Base-by-base conservation (phyloP, 2,329 filamentous ascomycete genomes). In the Verticillium zaregamsianum region DNA sequence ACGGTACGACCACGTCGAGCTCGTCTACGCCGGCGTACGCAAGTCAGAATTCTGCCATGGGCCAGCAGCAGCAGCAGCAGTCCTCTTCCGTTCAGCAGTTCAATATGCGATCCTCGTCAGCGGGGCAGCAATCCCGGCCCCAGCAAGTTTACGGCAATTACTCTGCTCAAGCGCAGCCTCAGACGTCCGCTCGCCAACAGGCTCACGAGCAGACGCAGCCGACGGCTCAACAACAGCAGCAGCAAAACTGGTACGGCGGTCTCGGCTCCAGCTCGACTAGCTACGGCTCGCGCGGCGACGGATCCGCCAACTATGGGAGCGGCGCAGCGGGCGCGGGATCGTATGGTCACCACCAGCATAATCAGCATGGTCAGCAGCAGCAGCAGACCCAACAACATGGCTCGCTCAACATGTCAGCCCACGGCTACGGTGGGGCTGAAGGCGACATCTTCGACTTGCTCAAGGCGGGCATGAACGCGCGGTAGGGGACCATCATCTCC, bases 11-110 rank as follows among this genome's bases (percentile, higher is more conserved):
- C 33, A 12, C 20, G 1, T 25, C 57, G 6, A 32, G 54, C 8
- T 15, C 58, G 23, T 17, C 62, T 12, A 39, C 40, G 7, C 55
- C 62, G 5, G 60, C 60, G 11, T 23, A 39, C 12, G 17, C 17
- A 67, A 35, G 62, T 60, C 23, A 49, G 55, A 35, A 66, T 17
- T 37, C 60, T 2, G 55, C 65, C 17, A 59, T 69, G 15, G 63
- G 66, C 15, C 64, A 69, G n/a, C 67, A 66, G 15, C 71, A 73
- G 54, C 70, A 71, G 65, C 60, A 70, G 25, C 23, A 70, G 25
- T 17, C 54, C 7, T 32, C 54, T 3, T 32, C 54, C 15, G 25
- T 32, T 8, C 54, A 55, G 28, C 54, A 32, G 28, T 55, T 32
- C n/a, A 25, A 55, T n/a, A 31, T 55, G 25, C 54, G 54, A n/a